Evolutionary conservation across 768 basidiomycete genomes (phyloP), one percentile per base, ranked within the genome.

Genomic region (Cyclocybe aegerita): DNA sequence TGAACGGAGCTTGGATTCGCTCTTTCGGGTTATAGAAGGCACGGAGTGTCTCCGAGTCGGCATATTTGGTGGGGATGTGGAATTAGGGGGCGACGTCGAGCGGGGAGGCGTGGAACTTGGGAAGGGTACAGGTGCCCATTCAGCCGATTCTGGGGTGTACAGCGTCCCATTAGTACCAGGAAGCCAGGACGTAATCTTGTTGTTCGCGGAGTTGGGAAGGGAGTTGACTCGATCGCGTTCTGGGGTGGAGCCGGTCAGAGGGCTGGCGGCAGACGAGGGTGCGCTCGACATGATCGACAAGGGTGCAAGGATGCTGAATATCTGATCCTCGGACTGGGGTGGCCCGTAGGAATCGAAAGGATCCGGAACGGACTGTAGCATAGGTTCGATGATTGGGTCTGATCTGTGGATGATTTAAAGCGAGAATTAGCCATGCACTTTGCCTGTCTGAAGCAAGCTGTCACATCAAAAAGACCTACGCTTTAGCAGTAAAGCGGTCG

Each of bases 301-400:
- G 2, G 95, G 94, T 4, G 92, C 85, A 1, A 98, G 79, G 53
- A 97, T 95, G 63, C 85, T 91, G 71, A 96, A 96, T 56, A 97
- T 94, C 63, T 93, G 87, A 60, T 93, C 88, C 65, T 94, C 90
- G 37, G 89, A 77, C 59, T 88, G 90, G 2, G 88, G 86, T 15
- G 90, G 89, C 4, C 91, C 92, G 60, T 96, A 96, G 0, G 91
- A 81, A 56, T 96, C 93, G 55, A 96, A 96, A 31, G 94, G 91
- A 65, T 97, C 94, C 14, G 93, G 93, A 41, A 95, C 79, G 7
- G 88, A 81, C 67, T 92, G 86, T 2, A 98, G 74, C 83, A 98
- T 88, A 1, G 88, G 88, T 64, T 98, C 93, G 48, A 98, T 83
- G 37, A 91, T 77, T 29, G 92, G 90, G 68, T 98, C 94, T 53